Evolutionary conservation across 176 grass and related monocot genomes (phyloP).

Genomic region (Zea luxurians): DNA sequence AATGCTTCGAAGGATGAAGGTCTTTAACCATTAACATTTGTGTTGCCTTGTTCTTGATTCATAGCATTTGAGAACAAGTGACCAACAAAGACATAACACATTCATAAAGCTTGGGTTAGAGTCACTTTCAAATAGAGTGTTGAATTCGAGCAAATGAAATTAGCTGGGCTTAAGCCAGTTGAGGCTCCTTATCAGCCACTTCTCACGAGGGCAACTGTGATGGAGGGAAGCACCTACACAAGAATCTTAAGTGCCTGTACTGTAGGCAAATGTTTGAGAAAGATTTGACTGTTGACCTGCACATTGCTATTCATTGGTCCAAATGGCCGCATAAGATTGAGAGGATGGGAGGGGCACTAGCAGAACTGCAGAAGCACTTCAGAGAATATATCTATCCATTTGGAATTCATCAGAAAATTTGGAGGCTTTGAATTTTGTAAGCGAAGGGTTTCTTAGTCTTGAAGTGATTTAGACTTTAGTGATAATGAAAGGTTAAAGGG

Average conservation of each 20-base stretch:
- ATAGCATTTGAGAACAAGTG: no score
- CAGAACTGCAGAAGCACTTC: slow-evolving; percentile 62
- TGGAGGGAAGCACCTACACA: slow-evolving; percentile 61
- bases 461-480: slow-evolving; percentile 50
- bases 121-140: slow-evolving; percentile 75
- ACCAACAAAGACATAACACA: slow-evolving; percentile 74
- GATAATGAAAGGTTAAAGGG: slow-evolving; percentile 15
- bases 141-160: slow-evolving; percentile 86
- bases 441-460: slow-evolving; percentile 31
- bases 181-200: slow-evolving; percentile 87
- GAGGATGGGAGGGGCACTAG: slow-evolving; percentile 66
- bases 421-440: slow-evolving; percentile 42
- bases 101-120: slow-evolving; percentile 79
- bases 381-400: slow-evolving; percentile 82
- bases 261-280: slow-evolving; percentile 85
- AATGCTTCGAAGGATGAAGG: no score
- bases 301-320: slow-evolving; percentile 80
- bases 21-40: no score
- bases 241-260: slow-evolving; percentile 74
- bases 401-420: slow-evolving; percentile 69
- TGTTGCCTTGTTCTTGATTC: no score
- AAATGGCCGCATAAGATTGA: slow-evolving; percentile 79
- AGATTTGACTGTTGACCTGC: slow-evolving; percentile 73
- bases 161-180: slow-evolving; percentile 53
- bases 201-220: slow-evolving; percentile 63